These are phyloP conservation scores for Paraurostyla sp. DNA, from an alignment of 73 alveolate species.

Conservation along the genomic window DNA sequence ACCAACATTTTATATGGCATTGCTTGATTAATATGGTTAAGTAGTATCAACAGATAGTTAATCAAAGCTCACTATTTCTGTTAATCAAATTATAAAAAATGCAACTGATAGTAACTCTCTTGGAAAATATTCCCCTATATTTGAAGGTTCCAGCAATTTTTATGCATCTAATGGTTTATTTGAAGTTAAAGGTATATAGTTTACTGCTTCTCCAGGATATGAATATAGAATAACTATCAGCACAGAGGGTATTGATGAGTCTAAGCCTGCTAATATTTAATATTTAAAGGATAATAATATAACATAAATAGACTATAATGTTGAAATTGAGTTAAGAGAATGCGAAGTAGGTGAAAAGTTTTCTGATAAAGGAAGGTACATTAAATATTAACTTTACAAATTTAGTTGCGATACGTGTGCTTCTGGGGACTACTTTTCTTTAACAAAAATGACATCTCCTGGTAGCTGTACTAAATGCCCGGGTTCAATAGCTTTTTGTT, in stretches of 20 bases:
- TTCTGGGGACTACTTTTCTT: neutral
- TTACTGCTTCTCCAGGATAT: slow-evolving; percentile 52
- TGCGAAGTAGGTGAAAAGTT: slow-evolving; percentile 32
- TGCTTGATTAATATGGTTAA: slow-evolving; percentile 55
- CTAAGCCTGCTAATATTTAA: slow-evolving; percentile 8
- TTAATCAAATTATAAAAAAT: neutral
- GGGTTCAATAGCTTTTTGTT: slow-evolving; percentile 21
- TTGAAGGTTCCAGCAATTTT: neutral
- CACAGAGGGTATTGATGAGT: slow-evolving; percentile 43
- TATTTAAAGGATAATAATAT: neutral
- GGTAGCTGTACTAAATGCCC: slow-evolving; percentile 43
- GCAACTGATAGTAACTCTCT: neutral
- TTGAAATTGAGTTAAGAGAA: neutral
- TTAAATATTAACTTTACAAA: neutral
- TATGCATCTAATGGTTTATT: slow-evolving; percentile 8
- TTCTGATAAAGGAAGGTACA: slow-evolving; percentile 37
- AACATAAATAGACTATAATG: neutral
- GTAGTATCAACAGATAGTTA: slow-evolving; percentile 16
- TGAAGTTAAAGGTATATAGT: neutral
- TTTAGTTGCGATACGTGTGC: neutral
- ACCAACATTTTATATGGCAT: slow-evolving; percentile 18
- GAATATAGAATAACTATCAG: neutral
- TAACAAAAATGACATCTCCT: neutral
- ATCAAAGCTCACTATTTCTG: neutral
- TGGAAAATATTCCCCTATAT: slow-evolving; percentile 5